phyloP scores from a whole-genome alignment of 176 grass and related monocot species.

The Oryza nivara region DNA sequence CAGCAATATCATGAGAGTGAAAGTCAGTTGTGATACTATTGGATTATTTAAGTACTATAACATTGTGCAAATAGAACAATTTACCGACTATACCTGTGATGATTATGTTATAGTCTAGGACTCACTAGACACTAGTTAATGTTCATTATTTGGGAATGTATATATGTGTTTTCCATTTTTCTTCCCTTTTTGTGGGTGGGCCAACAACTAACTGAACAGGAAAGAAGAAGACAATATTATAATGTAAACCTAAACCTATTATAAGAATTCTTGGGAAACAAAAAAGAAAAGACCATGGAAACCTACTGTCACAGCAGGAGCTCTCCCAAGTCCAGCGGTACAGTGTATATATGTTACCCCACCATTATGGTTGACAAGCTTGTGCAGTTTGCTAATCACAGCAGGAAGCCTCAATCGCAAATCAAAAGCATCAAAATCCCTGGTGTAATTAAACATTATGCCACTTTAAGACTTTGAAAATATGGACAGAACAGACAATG shows the following conservation, averaged over 20 bases:
- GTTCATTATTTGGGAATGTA: not conserved
- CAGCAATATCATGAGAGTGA: not conserved
- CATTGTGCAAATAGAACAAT: slow-evolving; percentile 1
- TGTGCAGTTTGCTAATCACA: slow-evolving; percentile 89
- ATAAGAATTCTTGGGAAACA: not conserved
- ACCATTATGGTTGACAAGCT: slow-evolving; percentile 70
- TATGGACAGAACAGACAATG: not conserved
- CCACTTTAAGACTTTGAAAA: slow-evolving; percentile 18
- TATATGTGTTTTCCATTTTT: not conserved
- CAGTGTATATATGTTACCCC: slow-evolving; percentile 98
- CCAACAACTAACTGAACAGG: not conserved
- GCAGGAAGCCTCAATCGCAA: slow-evolving; percentile 94
- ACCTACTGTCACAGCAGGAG: slow-evolving; percentile 86
- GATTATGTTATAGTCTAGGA: not conserved
- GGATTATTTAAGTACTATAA: not conserved
- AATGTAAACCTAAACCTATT: not conserved
- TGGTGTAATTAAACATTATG: slow-evolving; percentile 45
- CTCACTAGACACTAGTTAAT: not conserved
- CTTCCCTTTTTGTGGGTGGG: not conserved
- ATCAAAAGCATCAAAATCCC: slow-evolving; percentile 99
- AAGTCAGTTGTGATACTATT: not conserved
- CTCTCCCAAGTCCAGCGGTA: slow-evolving; percentile 97
- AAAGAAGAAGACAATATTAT: not conserved
- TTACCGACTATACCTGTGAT: not conserved
- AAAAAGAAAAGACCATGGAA: slow-evolving; percentile 26